Evolutionary conservation across 176 grass and related monocot species (phyloP).

Genomic region (Carex parvula): DNA sequence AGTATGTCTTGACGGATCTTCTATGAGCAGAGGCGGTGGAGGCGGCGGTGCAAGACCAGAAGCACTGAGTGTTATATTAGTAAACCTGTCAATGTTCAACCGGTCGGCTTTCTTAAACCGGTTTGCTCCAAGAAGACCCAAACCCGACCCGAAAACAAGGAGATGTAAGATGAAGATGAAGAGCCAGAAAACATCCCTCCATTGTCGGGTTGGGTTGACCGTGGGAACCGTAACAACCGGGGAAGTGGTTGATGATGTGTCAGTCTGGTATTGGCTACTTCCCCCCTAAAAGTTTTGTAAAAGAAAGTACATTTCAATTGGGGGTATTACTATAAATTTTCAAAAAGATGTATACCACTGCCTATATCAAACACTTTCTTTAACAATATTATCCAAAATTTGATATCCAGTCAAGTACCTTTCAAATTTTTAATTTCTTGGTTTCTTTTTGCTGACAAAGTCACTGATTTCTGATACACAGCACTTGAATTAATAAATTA

Average conservation of each 20-base stretch:
- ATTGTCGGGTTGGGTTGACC: conserved; percentile 39
- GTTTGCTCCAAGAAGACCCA: conserved; percentile 71
- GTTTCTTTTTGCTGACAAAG: background rate
- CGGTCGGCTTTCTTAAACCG: conserved; percentile 67
- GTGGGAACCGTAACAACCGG: background rate
- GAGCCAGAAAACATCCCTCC: conserved; percentile 93
- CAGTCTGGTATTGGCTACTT: conserved; percentile 24
- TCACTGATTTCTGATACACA: too few species aligned
- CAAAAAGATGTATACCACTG: background rate
- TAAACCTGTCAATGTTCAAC: conserved; percentile 78
- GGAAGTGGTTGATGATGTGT: conserved; percentile 23
- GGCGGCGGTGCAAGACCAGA: conserved; percentile 30
- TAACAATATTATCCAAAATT: background rate
- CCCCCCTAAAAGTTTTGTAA: background rate
- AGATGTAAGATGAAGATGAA: conserved; percentile 79
- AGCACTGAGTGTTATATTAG: conserved; percentile 37
- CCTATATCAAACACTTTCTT: too few species aligned
- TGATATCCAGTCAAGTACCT: background rate
- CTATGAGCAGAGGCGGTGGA: conserved; percentile 25
- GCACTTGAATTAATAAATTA: too few species aligned
- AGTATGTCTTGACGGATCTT: conserved; percentile 48
- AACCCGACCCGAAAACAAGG: conserved; percentile 53
- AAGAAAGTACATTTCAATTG: background rate
- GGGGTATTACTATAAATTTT: background rate
- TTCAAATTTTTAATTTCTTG: background rate